Percentiles rank a stretch among this genome's conserved stretches.
Conservation (phyloP, 768 basidiomycete species). For the Holtermanniella nyarrowii region DNA sequence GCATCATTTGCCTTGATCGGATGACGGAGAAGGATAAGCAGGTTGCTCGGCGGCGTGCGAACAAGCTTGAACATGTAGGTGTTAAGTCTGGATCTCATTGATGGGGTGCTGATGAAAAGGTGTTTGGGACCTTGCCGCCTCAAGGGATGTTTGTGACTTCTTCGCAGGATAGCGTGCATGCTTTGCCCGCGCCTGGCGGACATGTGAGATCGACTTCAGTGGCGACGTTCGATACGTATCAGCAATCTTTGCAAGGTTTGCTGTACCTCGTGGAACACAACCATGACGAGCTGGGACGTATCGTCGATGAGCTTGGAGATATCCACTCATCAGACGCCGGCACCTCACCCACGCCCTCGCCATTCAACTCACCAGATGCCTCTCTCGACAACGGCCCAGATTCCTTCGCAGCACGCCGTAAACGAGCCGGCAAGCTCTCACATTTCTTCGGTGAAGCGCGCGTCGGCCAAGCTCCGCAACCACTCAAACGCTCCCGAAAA, state of each 20-base stretch:
- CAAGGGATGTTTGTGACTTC: background rate
- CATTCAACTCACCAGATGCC: background rate
- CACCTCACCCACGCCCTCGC: background rate
- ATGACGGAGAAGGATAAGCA: background rate
- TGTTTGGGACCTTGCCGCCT: background rate
- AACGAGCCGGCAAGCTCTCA: conserved; percentile 15
- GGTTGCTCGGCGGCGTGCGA: background rate
- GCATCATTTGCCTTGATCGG: background rate
- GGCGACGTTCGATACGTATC: conserved; percentile 9
- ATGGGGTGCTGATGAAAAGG: background rate
- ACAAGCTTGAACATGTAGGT: background rate
- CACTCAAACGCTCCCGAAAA: background rate
- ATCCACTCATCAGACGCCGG: background rate
- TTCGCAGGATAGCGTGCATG: background rate
- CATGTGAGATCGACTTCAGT: background rate
- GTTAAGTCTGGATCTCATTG: background rate
- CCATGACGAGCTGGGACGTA: conserved; percentile 5
- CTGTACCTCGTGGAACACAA: conserved; percentile 18
- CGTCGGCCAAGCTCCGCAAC: background rate
- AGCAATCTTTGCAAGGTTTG: conserved; percentile 11
- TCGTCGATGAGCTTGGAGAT: conserved; percentile 8
- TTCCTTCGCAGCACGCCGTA: conserved; percentile 7
- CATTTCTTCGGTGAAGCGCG: conserved; percentile 16
- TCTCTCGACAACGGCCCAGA: background rate
- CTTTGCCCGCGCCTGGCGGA: background rate